Base-by-base conservation (phyloP, 306 rosid species). In the Prinsepia uniflora region DNA sequence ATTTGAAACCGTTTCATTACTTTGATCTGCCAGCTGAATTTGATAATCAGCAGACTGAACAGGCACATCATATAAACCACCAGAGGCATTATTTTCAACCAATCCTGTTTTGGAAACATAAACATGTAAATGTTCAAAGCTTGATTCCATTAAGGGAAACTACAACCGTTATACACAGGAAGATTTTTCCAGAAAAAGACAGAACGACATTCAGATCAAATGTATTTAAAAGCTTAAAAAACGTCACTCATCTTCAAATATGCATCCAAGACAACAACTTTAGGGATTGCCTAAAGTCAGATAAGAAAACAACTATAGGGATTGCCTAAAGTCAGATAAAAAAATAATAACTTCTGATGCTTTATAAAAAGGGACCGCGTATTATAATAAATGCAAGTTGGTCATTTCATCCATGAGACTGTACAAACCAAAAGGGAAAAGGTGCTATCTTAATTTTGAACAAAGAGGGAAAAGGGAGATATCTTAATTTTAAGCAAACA, bases 51-150 rank as follows among this genome's bases (percentile, higher is more conserved):
- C 68, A 72, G 94, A 75, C 48, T 80, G 83, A 73, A 81, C 85
- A 67, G 86, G 80, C 76, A 75, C 78, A 17, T 80, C 85, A 43
- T 44, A 78, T 41, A 79, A 75, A 79, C 74, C 84, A 60, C 44
- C 82, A 36, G 72, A 83, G 68, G 70, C 79, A 50, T 55, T 74
- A 49, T 72, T 75, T 72, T 80, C 81, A 61, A 24, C 70, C 89
- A 82, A 72, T 68, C 85, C 97, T 87, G 85, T 76, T 75, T 70
- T 24, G 5, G 22, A 60, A 73, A 68, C 67, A 74, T 10, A 71
- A 56, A 58, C 20, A 41, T 4, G 6, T 41, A 30, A 49, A 44
- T 1, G 7, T 64, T 63, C 67, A 42, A 22, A 30, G 6, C 24
- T 14, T 11, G 36, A 24, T 58, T 18, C 19, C 57, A 22, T 15